Evolutionary conservation across 176 grass and related monocot species (phyloP).

Genomic region (Panicum miliaceum): DNA sequence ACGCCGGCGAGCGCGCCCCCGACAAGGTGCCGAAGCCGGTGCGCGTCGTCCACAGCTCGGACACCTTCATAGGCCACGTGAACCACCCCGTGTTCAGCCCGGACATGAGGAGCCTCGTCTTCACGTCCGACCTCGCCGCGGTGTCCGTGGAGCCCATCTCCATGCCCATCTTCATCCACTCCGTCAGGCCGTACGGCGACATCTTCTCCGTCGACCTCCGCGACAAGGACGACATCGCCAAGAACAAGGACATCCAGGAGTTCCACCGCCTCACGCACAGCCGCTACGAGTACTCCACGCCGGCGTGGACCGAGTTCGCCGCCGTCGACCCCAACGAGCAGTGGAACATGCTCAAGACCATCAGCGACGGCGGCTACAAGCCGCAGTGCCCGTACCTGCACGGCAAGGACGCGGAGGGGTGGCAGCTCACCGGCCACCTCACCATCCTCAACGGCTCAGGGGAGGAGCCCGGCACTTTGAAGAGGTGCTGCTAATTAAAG

Average conservation of each 20-base stretch:
- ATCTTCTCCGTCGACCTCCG: constrained; percentile 41
- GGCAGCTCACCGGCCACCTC: constrained; percentile 56
- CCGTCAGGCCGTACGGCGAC: constrained; percentile 44
- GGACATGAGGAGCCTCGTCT: constrained; percentile 42
- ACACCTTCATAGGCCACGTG: constrained; percentile 35
- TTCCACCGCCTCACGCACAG: constrained; percentile 44
- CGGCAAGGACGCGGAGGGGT: constrained; percentile 30
- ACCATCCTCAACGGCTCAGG: neutral
- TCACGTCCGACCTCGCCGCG: constrained; percentile 47
- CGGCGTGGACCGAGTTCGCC: constrained; percentile 42
- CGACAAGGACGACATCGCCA: constrained; percentile 18
- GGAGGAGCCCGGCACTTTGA: neutral
- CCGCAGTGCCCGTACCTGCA: constrained; percentile 40
- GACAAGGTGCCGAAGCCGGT: neutral
- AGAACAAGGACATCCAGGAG: constrained; percentile 29
- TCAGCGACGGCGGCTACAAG: neutral
- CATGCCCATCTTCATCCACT: constrained; percentile 45
- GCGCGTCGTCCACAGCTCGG: constrained; percentile 33
- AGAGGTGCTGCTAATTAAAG: neutral
- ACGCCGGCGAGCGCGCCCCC: neutral
- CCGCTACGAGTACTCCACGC: constrained; percentile 46
- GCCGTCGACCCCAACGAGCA: constrained; percentile 30
- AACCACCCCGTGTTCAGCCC: constrained; percentile 60
- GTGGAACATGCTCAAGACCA: constrained; percentile 34
- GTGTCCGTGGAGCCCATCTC: constrained; percentile 56